phyloP scores from a whole-genome alignment of 2,329 filamentous ascomycete genomes.

The Aspergillus neoniger region DNA sequence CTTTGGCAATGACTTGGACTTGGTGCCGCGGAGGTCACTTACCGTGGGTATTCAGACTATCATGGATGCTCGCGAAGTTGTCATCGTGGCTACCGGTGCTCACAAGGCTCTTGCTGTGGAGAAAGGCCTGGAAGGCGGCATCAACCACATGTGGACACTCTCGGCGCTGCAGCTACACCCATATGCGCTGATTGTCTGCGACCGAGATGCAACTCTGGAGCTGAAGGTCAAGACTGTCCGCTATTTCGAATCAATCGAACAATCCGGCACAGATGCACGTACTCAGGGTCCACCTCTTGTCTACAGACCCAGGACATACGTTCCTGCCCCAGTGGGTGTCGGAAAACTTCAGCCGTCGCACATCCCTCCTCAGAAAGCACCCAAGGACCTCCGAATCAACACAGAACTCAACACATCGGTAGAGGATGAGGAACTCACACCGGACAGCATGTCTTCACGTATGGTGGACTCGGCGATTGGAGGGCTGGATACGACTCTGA shows the following conservation, averaged over 20 bases:
- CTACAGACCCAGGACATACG: conserved; percentile 41
- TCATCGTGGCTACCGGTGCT: conserved; percentile 78
- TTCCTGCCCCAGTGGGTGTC: conserved; percentile 30
- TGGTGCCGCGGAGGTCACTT: conserved; percentile 78
- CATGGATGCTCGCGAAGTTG: conserved; percentile 76
- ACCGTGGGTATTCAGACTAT: conserved; percentile 85
- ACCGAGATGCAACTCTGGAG: conserved; percentile 75
- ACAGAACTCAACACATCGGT: conserved; percentile 41
- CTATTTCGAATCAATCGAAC: conserved; percentile 73
- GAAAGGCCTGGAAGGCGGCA: conserved; percentile 75
- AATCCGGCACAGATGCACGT: conserved; percentile 55
- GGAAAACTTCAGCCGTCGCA: conserved; percentile 27
- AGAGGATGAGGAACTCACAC: conserved; percentile 49
- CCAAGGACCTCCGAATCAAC: conserved; percentile 49
- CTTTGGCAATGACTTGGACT: conserved; percentile 71
- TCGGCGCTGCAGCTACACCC: conserved; percentile 78
- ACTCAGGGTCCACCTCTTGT: conserved; percentile 48
- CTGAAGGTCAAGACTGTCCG: conserved; percentile 73
- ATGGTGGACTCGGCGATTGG: conserved; percentile 48
- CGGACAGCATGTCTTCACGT: conserved; percentile 52
- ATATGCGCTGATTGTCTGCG: conserved; percentile 78
- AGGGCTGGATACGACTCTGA: conserved; percentile 44
- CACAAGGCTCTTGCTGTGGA: conserved; percentile 80
- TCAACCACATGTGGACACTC: conserved; percentile 91
- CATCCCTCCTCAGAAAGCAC: conserved; percentile 33